phyloP scores from a whole-genome alignment of 495 filamentous ascomycete species.

The Aspergillus homomorphus region DNA sequence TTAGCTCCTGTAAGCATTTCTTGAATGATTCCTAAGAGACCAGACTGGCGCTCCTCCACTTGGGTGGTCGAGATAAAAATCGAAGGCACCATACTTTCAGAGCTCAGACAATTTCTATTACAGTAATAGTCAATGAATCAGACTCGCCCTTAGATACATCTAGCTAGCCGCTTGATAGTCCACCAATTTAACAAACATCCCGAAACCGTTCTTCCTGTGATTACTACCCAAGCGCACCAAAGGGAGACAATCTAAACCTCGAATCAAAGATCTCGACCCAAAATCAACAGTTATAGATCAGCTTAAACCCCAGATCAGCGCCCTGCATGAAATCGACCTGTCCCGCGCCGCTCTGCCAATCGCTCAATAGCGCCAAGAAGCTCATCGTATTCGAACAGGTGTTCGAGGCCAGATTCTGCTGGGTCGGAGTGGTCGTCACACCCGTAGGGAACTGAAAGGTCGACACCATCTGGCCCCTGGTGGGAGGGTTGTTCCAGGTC shows the following conservation, averaged over 20 bases:
- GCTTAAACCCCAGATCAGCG: constrained; percentile 10
- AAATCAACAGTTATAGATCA: constrained; percentile 22
- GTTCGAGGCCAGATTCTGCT: constrained; percentile 9
- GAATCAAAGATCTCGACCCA: background rate
- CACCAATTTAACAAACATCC: no score
- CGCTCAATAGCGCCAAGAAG: constrained; percentile 12
- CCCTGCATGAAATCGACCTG: constrained; percentile 15
- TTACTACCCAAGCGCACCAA: no score
- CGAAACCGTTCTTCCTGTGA: no score
- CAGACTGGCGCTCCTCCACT: no score
- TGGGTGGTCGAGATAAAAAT: no score
- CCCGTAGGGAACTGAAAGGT: constrained; percentile 17
- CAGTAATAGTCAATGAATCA: no score
- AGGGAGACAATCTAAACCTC: background rate
- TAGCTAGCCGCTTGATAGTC: no score
- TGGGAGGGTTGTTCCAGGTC: constrained; percentile 18
- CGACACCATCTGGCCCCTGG: constrained; percentile 1
- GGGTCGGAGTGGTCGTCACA: background rate
- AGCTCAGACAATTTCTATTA: no score
- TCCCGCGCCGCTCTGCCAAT: constrained; percentile 17
- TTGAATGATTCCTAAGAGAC: no score
- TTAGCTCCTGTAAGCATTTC: no score
- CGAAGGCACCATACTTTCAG: no score
- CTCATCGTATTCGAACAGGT: constrained; percentile 18
- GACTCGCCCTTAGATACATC: no score